Conservation (phyloP, 129 eudicot genomes). For the Saposhnikovia divaricata region DNA sequence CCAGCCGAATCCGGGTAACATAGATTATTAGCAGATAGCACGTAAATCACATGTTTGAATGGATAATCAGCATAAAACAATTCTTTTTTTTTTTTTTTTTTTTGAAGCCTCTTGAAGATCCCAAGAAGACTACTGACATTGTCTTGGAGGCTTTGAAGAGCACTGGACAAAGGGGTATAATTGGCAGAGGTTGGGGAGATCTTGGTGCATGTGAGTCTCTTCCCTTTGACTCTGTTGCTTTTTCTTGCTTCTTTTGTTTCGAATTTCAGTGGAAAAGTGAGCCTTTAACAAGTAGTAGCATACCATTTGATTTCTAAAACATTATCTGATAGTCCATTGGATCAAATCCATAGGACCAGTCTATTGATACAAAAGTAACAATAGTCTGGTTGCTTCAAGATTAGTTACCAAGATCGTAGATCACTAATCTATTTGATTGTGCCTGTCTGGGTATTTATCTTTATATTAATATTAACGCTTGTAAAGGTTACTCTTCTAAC, state of each 20-base stretch:
- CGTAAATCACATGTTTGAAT: neutral
- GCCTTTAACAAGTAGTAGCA: neutral
- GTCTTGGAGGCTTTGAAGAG: conserved; percentile 75
- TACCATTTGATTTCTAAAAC: neutral
- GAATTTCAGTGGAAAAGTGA: neutral
- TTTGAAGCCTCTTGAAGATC: conserved; percentile 83
- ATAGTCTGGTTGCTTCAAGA: neutral
- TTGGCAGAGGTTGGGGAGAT: conserved; percentile 97
- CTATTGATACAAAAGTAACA: neutral
- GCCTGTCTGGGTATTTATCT: neutral
- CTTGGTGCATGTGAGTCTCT: conserved; percentile 80
- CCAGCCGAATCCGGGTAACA: too few relatives aligned
- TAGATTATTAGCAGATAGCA: neutral
- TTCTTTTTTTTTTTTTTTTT: conserved; percentile 6
- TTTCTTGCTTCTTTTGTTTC: neutral
- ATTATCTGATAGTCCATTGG: neutral
- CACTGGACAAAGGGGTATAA: conserved; percentile 93
- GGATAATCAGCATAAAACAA: neutral
- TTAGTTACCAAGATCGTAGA: neutral
- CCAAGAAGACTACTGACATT: conserved; percentile 59
- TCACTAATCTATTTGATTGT: neutral
- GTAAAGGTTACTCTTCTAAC: neutral
- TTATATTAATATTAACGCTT: neutral
- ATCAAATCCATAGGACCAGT: neutral
- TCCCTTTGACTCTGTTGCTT: conserved; percentile 5